A percentile compares a stretch with the other conserved stretches of the same genome.
Conservation (phyloP, 108 stramenopile species). For the Fragilariopsis cylindrus region DNA sequence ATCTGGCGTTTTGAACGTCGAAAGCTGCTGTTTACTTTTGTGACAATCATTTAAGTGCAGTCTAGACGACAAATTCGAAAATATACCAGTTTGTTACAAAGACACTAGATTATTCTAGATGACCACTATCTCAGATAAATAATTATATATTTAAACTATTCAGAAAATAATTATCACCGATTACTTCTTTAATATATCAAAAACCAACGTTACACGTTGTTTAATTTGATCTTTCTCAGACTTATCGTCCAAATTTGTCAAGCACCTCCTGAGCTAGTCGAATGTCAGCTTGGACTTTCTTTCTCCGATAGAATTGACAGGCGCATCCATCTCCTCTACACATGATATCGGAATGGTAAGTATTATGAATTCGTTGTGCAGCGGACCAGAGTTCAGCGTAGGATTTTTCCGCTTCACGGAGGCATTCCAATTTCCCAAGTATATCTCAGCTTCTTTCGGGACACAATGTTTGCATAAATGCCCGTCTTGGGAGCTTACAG, state of each 20-base stretch:
- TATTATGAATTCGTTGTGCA: conserved; percentile 97
- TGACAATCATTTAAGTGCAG: too few species aligned
- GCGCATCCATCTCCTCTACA: conserved; percentile 98
- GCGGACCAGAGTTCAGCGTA: conserved; percentile 92
- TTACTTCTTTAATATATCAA: too few species aligned
- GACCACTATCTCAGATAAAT: too few species aligned
- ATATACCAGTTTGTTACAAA: too few species aligned
- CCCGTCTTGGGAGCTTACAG: conserved; percentile 79
- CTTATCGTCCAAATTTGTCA: conserved; percentile 89
- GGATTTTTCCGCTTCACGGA: conserved; percentile 83
- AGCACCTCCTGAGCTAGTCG: conserved; percentile 86
- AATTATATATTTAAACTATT: too few species aligned
- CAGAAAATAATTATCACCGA: too few species aligned
- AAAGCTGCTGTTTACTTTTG: too few species aligned
- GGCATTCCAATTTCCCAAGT: conserved; percentile 81
- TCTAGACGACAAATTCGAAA: too few species aligned
- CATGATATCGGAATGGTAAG: conserved; percentile 96
- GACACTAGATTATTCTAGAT: too few species aligned
- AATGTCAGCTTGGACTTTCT: conserved; percentile 97
- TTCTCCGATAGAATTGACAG: conserved; percentile 97
- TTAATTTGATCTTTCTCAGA: neutral
- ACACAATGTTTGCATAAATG: conserved; percentile 92
- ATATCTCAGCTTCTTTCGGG: conserved; percentile 90
- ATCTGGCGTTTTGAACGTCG: too few species aligned
- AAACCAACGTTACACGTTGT: too few species aligned